A percentile compares a stretch with the other conserved stretches of the same genome.
phyloP scores from a whole-genome alignment of 2,329 filamentous ascomycete species.

The Trichoderma pleuroti region DNA sequence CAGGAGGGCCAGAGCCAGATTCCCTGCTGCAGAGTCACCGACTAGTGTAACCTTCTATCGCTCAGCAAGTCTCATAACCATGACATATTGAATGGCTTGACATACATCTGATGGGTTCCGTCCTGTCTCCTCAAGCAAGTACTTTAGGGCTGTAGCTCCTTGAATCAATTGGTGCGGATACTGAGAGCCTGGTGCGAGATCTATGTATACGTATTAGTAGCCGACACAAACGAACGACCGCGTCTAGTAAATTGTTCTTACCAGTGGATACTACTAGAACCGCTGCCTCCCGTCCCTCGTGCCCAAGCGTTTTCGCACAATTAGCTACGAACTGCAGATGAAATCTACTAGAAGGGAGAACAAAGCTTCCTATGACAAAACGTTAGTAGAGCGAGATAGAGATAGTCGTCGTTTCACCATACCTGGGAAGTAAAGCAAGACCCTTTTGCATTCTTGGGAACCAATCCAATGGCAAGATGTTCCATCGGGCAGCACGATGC shows the following conservation, averaged over 20 bases:
- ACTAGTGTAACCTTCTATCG: neutral
- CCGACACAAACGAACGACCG: neutral
- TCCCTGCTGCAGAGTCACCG: neutral
- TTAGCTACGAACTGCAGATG: neutral
- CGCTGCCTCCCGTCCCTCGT: neutral
- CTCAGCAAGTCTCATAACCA: neutral
- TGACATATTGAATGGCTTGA: neutral
- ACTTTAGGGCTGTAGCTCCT: neutral
- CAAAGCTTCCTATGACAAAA: neutral
- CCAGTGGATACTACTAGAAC: neutral
- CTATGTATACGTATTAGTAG: neutral
- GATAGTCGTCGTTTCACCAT: neutral
- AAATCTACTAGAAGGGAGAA: neutral
- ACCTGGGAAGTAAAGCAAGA: neutral
- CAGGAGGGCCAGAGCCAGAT: neutral
- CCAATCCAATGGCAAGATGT: neutral
- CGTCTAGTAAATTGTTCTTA: neutral
- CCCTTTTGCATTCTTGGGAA: neutral
- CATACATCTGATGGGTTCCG: neutral
- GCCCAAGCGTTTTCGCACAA: neutral
- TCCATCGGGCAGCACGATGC: neutral
- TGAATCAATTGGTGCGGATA: neutral
- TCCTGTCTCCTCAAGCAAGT: neutral
- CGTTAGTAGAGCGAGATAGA: neutral
- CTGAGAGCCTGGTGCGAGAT: neutral